phyloP scores from a whole-genome alignment of 2,329 filamentous ascomycete species.

The Fusarium sulawesiense region DNA sequence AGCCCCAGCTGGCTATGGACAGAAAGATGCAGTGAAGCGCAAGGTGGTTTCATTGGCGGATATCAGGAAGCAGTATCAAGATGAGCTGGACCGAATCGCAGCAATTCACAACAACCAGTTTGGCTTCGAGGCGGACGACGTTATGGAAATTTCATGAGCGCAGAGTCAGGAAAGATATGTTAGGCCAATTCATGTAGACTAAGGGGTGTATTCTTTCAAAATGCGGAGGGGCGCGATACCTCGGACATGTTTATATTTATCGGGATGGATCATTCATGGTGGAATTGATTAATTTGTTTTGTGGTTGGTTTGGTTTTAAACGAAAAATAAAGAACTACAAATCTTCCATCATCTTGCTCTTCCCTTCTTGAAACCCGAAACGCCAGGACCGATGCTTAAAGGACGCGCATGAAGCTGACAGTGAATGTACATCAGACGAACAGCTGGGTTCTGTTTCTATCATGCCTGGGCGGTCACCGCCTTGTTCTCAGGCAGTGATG shows the following conservation, averaged over 20 bases:
- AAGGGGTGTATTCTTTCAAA: conserved; percentile 43
- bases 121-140: conserved; percentile 71
- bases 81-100: conserved; percentile 87
- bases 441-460: conserved; percentile 20
- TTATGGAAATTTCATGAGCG: conserved; percentile 63
- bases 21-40: conserved; percentile 62
- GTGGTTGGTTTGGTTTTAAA: conserved; percentile 35
- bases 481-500: conserved; percentile 58
- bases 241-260: conserved; percentile 42
- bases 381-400: conserved; percentile 57
- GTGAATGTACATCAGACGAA: conserved; percentile 39
- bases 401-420: conserved; percentile 44
- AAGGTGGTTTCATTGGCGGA: conserved; percentile 87
- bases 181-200: conserved; percentile 38
- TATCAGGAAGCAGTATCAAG: conserved; percentile 88
- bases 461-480: conserved; percentile 52
- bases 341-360: conserved; percentile 42
- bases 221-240: conserved; percentile 48
- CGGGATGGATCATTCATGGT: conserved; percentile 43
- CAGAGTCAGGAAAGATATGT: conserved; percentile 17
- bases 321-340: conserved; percentile 36
- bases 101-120: conserved; percentile 92
- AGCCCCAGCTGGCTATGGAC: conserved; percentile 40
- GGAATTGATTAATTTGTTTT: conserved; percentile 43
- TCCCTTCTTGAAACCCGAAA: conserved; percentile 48